Evolutionary conservation across 2,329 filamentous ascomycete genomes (phyloP).

Genomic region (Colletotrichum camelliae): DNA sequence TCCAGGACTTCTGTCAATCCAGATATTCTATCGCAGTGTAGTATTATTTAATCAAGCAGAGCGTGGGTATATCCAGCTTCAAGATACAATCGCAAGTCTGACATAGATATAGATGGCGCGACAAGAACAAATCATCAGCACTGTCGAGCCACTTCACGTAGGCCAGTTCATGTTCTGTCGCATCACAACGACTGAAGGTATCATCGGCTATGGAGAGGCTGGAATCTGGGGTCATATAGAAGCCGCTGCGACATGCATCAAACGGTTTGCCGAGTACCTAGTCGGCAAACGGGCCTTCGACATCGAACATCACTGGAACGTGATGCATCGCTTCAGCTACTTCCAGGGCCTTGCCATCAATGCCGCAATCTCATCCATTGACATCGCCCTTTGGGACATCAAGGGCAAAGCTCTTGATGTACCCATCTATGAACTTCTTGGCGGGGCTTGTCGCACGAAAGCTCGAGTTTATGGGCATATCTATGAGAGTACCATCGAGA

Average conservation of each 20-base stretch:
- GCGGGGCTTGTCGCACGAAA: not conserved
- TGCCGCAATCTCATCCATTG: conserved; percentile 17
- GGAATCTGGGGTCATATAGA: not conserved
- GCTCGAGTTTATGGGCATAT: not conserved
- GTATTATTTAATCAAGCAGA: not conserved
- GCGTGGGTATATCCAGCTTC: not conserved
- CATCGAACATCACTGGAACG: conserved; percentile 22
- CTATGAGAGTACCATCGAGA: not conserved
- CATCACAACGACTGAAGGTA: not conserved
- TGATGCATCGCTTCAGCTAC: conserved; percentile 23
- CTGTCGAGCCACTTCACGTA: not conserved
- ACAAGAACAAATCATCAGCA: not conserved
- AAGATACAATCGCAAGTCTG: not conserved
- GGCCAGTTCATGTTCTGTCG: not conserved
- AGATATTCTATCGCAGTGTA: not conserved
- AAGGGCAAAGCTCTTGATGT: not conserved
- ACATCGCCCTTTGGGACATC: conserved; percentile 14
- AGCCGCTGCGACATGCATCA: not conserved
- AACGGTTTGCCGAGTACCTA: not conserved
- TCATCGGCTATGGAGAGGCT: not conserved
- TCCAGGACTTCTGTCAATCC: not conserved
- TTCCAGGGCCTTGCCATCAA: conserved; percentile 20
- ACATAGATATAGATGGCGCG: not conserved
- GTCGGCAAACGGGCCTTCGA: not conserved
- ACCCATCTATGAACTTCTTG: not conserved